phyloP scores from a whole-genome alignment of 768 basidiomycete genomes.

The Phylloporus rhodoxanthus region DNA sequence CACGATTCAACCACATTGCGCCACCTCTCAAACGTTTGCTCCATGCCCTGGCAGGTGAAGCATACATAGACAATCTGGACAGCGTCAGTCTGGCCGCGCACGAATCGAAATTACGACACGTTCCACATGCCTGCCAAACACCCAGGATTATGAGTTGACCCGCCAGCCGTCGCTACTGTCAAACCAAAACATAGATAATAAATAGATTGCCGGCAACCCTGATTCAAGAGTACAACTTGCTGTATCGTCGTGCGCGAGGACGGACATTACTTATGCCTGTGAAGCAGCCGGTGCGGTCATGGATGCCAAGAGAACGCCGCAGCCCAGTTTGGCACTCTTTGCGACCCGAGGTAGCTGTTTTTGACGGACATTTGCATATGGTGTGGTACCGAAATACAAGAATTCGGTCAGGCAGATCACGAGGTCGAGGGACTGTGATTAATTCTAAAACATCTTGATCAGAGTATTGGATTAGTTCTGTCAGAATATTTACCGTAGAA shows the following conservation, averaged over 20 bases:
- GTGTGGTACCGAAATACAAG: slow-evolving; percentile 59
- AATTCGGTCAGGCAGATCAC: slow-evolving; percentile 64
- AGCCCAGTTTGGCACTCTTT: slow-evolving; percentile 39
- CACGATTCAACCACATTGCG: background rate
- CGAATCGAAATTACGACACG: background rate
- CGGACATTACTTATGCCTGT: slow-evolving; percentile 59
- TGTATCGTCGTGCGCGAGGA: slow-evolving; percentile 46
- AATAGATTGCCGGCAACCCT: background rate
- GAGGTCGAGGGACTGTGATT: slow-evolving; percentile 16
- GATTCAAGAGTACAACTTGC: background rate
- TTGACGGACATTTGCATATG: slow-evolving; percentile 63
- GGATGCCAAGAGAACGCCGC: slow-evolving; percentile 39
- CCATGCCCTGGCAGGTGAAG: background rate
- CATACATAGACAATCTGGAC: background rate
- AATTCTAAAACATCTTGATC: background rate
- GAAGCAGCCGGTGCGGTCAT: slow-evolving; percentile 53
- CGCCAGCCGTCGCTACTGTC: background rate
- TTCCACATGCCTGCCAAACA: background rate
- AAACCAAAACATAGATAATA: background rate
- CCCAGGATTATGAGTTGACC: background rate
- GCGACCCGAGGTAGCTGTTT: slow-evolving; percentile 67
- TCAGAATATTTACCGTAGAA: background rate
- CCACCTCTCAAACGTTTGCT: background rate
- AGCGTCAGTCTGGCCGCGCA: background rate
- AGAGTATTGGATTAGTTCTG: background rate